Conservation (phyloP, 257 asterid genomes). For the Avicennia marina region DNA sequence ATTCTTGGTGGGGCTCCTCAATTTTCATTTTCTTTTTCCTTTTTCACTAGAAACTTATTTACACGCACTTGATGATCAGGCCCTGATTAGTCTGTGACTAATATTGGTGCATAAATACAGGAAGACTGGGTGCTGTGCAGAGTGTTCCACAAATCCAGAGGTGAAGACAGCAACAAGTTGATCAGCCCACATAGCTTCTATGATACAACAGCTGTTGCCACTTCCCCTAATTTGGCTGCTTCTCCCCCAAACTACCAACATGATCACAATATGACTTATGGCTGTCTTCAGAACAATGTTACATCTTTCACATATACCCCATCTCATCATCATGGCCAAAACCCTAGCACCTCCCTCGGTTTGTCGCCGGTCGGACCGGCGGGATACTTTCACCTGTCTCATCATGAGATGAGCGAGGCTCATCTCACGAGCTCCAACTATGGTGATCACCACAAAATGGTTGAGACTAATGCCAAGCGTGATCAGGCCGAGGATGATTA, state of each 20-base stretch:
- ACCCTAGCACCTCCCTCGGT: constrained; percentile 30
- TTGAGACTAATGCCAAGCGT: constrained; percentile 4
- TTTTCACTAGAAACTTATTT: no score
- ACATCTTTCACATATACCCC: constrained; percentile 20
- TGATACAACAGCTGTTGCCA: constrained; percentile 10
- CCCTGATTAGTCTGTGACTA: no score
- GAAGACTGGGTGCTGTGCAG: constrained; percentile 70
- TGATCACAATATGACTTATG: neutral
- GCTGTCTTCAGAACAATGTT: constrained; percentile 24
- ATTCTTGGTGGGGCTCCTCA: no score
- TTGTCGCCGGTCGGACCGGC: constrained; percentile 14
- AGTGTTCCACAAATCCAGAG: constrained; percentile 52
- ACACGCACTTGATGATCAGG: no score
- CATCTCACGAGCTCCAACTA: no score
- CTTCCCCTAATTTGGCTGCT: constrained; percentile 23
- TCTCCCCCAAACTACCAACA: constrained; percentile 20
- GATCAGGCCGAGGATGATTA: constrained; percentile 27
- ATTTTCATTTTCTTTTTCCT: no score
- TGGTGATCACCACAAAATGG: constrained; percentile 8
- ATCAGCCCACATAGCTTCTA: constrained; percentile 15
- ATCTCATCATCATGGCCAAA: constrained; percentile 16
- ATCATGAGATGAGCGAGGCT: no score
- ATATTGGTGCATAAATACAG: no score
- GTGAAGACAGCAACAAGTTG: constrained; percentile 25
- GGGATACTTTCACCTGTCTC: constrained; percentile 18